Conservation (phyloP, 495 filamentous ascomycete species). For the Aspergillus nanangensis region DNA sequence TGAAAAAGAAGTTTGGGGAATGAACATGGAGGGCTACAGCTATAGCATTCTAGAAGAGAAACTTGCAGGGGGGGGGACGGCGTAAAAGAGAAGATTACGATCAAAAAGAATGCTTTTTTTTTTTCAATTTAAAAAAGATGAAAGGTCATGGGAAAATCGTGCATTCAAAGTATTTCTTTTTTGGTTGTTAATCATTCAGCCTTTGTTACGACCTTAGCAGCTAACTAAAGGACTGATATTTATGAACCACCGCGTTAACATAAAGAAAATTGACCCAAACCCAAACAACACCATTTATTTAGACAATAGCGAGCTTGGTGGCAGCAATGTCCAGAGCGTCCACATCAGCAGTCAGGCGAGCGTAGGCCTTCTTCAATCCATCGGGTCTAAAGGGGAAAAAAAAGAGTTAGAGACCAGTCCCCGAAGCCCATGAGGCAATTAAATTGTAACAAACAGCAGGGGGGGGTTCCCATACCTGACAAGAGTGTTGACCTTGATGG, state of each 20-base stretch:
- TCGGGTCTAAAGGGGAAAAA: slow-evolving; percentile 62
- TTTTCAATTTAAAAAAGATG: no score
- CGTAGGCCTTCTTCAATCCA: slow-evolving; percentile 97
- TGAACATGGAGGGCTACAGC: no score
- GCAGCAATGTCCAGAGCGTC: slow-evolving; percentile 99
- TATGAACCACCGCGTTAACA: slow-evolving; percentile 42
- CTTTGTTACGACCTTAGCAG: slow-evolving; percentile 30
- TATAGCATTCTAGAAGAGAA: no score
- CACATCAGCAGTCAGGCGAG: slow-evolving; percentile 88
- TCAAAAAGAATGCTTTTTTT: no score
- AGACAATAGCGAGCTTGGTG: slow-evolving; percentile 97
- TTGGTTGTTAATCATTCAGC: slow-evolving; percentile 41
- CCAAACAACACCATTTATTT: slow-evolving; percentile 46
- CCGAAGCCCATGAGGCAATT: no score
- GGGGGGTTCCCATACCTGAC: slow-evolving; percentile 64
- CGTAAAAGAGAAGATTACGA: no score
- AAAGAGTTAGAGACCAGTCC: no score
- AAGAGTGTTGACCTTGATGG: slow-evolving; percentile 97
- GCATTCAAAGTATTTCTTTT: slow-evolving; percentile 30
- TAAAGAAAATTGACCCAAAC: slow-evolving; percentile 36
- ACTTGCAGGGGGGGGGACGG: no score
- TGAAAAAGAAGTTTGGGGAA: no score
- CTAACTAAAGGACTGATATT: slow-evolving; percentile 38
- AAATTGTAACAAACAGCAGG: background rate
- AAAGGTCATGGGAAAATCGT: slow-evolving; percentile 8